Evolutionary conservation across 306 rosid species (phyloP), one percentile per base, ranked within the genome.

Genomic region (Oemleria cerasiformis): DNA sequence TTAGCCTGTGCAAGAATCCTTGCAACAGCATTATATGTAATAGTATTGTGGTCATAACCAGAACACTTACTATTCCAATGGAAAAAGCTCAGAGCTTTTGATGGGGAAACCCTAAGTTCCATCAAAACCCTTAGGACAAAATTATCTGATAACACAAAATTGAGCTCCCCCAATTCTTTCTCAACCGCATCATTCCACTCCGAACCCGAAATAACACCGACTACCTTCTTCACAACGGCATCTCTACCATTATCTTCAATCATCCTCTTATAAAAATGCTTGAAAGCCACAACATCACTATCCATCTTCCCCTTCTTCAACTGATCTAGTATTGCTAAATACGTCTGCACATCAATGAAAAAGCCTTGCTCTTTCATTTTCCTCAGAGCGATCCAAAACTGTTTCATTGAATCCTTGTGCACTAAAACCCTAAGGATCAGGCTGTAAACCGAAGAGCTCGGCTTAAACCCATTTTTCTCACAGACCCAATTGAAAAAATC

Each of bases 1-100:
- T 77, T 84, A n/a, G 49, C 73, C 75, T 86, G 82, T 9, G 88
- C 89, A 51, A 88, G 85, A 76, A 84, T 87, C 82, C 91, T 84
- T 0, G 88, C 87, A 73, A 82, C 41, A 5, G 88, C 95, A 82
- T 94, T 94, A 57, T 86, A 91, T 16, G 96, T 89, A 70, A 88
- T 67, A 0, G 91, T 76, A 73, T 72, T 84, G 44, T 85, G 92
- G 72, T 80, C 79, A 67, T 67, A 91, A 56, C 74, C 83, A n/a
- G 83, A 72, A 68, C 74, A 77, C 65, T 63, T 57, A 43, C 84
- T 85, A 43, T 58, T 87, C 97, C 99, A 91, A 38, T 45, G 65
- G 71, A 94, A 91, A 83, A 94, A 89, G 40, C 78, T 43, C 72
- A 71, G 78, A 19, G 86, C 89, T 79, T 86, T 89, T 30, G 73